Evolutionary conservation across 805 yeast species (phyloP), one percentile per base, ranked within the genome.

Genomic region (Candida nonsorbophila): DNA sequence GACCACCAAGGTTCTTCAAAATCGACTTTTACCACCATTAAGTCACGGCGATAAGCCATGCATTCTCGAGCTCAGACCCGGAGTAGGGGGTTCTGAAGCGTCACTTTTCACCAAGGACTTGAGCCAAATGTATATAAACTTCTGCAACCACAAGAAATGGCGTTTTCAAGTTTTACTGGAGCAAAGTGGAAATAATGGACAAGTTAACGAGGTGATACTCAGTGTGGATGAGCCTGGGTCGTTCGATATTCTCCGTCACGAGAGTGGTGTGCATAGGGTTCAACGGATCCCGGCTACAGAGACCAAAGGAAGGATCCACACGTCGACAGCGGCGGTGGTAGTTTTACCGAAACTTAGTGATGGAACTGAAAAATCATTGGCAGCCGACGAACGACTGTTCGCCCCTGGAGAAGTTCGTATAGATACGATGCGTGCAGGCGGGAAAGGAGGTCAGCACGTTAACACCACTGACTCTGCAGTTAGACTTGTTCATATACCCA

Each of bases 361-460:
- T 14, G 77, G 76, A 2, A 61, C 62, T 13, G 76, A 69, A 36
- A 45, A 44, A 20, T 63, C 74, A 5, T 56, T 65, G 20, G 51
- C 53, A 13, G 63, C 58, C 7, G 74, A 73, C 31, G 90, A 83
- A 44, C 61, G 90, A 23, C 73, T 74, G 33, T 86, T 92, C 54
- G 77, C 76, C 12, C 84, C 88, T 0, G 94, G 84, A 3, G 98
- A 92, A 45, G 77, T 92, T 14, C 70, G 96, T 33, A 77, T 92
- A 4, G 98, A 92, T 51, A 87, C 92, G n/a, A 92, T 90, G 95
- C 69, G 98, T 42, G 85, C 97, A 1, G 78, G 95, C 32, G 98
- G 98, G 3, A 82, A 92, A 40, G 98, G 98, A 33, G 98, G 98
- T 0, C 98, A 90, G 61, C 97, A 90, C 50, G 98, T 90, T 20